Percentiles rank a stretch among this genome's conserved stretches.
phyloP scores from a whole-genome alignment of 345 rosid genomes.

The Geranium brycei region DNA sequence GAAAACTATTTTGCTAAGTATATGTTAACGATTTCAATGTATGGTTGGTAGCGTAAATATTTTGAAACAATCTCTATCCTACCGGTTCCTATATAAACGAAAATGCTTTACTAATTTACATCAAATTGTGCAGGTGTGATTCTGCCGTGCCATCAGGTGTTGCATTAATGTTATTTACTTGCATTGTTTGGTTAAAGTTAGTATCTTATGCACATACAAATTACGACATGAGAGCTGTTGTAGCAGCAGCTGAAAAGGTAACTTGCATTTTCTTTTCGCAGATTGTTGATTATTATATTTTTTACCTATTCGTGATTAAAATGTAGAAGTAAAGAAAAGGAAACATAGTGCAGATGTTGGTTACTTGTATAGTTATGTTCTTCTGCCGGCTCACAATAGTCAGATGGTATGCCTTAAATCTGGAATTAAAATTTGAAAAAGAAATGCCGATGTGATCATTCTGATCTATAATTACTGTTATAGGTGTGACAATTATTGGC shows the following conservation, averaged over 20 bases:
- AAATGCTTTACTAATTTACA: conserved; percentile 8
- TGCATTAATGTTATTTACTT: conserved; percentile 81
- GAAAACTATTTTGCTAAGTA: background rate
- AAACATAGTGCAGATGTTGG: background rate
- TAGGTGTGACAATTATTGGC: background rate
- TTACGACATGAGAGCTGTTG: conserved; percentile 63
- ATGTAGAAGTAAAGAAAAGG: background rate
- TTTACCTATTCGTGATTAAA: background rate
- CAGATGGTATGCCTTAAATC: background rate
- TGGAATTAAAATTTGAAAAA: background rate
- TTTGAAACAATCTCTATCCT: background rate
- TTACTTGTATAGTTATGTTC: background rate
- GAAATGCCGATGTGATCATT: background rate
- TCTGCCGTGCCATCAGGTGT: conserved; percentile 80
- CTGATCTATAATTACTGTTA: background rate
- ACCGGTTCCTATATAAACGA: background rate
- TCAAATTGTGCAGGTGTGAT: conserved; percentile 57
- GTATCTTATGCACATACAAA: conserved; percentile 91
- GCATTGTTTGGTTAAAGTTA: conserved; percentile 92
- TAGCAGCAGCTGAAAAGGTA: conserved; percentile 62
- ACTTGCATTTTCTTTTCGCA: background rate
- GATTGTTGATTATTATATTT: background rate
- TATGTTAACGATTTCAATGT: background rate
- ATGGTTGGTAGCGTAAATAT: no score
- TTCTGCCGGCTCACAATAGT: background rate